Evolutionary conservation across 2,329 filamentous ascomycete species (phyloP), one percentile per base, ranked within the genome.

Genomic region (Alternaria gansuensis): DNA sequence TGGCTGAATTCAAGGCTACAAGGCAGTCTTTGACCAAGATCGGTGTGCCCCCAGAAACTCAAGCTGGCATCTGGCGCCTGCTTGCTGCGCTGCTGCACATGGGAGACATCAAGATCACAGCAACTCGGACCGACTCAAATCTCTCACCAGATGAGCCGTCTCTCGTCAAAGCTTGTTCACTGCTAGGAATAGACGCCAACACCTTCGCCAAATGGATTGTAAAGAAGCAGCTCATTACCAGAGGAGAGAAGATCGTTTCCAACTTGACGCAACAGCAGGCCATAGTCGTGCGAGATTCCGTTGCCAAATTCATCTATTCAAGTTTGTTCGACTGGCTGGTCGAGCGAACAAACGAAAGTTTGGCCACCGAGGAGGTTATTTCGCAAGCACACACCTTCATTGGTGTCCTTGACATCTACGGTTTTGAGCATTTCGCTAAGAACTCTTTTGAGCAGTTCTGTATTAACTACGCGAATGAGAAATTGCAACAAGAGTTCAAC

Each of bases 391-490:
- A 83, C 54, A 94, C 92, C 2, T 99, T 99, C 79, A 99, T 99
- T 71, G 95, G 95, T 78, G 95, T 99, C 46, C 86, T 99, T 65
- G 95, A 99, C 91, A 99, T 99, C 69, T 98, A 98, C 79, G 94
- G 94, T 64, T 99, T 99, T 75, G 95, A 99, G 79, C 95, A 98
- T 80, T 99, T 99, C 74, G 94, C 95, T 63, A 98, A 97, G 84
- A 99, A 99, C 82, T 99, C 95, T 0, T 99, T 99, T 72, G 95
- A 99, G 78, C 95, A 99, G 78, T 99, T 99, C 80, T 99, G 95
- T 81, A 99, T 99, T 86, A 99, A 99, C 80, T 99, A 99, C 74
- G 95, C 95, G 80, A 99, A 99, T 79, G 95, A 99, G 80, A 99
- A 99, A 81, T 83, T 99, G 54, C 95, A 99, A 77, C 95, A 99